Evolutionary conservation across 441 rosid species (phyloP), one percentile per base, ranked within the genome.

Genomic region (Croton setiger): DNA sequence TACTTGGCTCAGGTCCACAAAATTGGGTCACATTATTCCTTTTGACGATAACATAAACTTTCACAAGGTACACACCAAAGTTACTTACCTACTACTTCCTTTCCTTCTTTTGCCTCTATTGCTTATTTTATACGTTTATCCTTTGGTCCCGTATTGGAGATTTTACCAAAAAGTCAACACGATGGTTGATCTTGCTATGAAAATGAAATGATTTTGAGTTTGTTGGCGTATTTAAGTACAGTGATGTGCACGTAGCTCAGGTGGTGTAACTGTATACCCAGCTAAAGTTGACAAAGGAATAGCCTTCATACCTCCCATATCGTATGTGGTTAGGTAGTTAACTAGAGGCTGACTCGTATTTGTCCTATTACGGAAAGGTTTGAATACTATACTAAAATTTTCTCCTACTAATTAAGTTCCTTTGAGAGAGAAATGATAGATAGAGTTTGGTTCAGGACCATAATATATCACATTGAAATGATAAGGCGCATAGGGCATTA

Each of bases 1-100:
- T 76, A 96, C 99, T n/a, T 87, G 96, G 93, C 95, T 96, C n/a
- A 76, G 99, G 69, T 91, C 98, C 63, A 92, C 98, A 2, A 79
- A 81, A 44, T 79, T 88, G 64, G 83, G 96, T 54, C 60, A 79
- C 36, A 75, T 78, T 43, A 69, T 92, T 60, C 96, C 98, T 33
- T 91, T 96, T 58, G 96, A 96, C 61, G 97, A 93, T 81, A 96
- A 84, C 77, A 88, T 93, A 69, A 90, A 92, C 69, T 91, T 96
- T 76, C 99, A 96, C 78, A 93, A 96, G 96, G 99, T 95, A 82
- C 8, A 58, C 35, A 45, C 71, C 31, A 53, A 5, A 18, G 45
- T 55, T 60, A 58, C 0, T 27, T 36, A 62, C 72, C 73, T 14
- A 44, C 64, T 33, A 53, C 47, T 56, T 17, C 27, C 11, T 21